Evolutionary conservation across 1,284 basidiomycete genomes (phyloP), one percentile per base, ranked within the genome.

Genomic region (Cryptococcus maquisensis): DNA sequence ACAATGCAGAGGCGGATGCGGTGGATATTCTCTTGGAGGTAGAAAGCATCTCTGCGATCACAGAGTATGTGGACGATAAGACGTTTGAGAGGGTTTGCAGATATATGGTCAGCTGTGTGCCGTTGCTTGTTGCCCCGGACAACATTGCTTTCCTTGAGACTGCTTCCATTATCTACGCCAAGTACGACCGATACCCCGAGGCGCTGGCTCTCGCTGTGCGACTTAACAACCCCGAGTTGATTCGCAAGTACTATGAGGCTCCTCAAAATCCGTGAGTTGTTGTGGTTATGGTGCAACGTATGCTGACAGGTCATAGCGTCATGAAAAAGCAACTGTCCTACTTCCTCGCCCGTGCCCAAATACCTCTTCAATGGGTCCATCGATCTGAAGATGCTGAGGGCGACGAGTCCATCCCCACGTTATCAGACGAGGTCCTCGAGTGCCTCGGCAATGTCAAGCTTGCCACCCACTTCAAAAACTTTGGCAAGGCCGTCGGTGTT

Each of bases 1-100:
- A 98, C 77, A 98, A 99, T 66, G 96, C 94, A 13, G 96, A 99
- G 75, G 94, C 93, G 28, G 96, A 99, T 72, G 96, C 96, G 0
- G 95, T 99, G 20, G 96, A 98, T 77, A 80, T 98, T 35, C 78
- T 98, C 55, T 86, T 97, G 68, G 96, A 98, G 73, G 78, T 98
- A 61, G 96, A 99, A 75, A 88, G 90, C 62, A 88, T 97, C 48
- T 83, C 87, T 63, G 83, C 83, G 64, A 85, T 96, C 60, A 81
- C 82, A 7, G 79, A 83, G 20, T 78, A 92, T 56, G 86, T 95
- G 23, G 92, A 96, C 69, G 77, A 78, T 59, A 73, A 75, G 63
- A 97, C 90, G 0, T 98, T 85, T 71, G 82, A 82, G 49, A 85
- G 96, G 51, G 94, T 98, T n/a, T 97, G 95, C 68, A 85, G 90